Evolutionary conservation across 805 yeast genomes (phyloP).

Genomic region (Brettanomyces naardenensis): DNA sequence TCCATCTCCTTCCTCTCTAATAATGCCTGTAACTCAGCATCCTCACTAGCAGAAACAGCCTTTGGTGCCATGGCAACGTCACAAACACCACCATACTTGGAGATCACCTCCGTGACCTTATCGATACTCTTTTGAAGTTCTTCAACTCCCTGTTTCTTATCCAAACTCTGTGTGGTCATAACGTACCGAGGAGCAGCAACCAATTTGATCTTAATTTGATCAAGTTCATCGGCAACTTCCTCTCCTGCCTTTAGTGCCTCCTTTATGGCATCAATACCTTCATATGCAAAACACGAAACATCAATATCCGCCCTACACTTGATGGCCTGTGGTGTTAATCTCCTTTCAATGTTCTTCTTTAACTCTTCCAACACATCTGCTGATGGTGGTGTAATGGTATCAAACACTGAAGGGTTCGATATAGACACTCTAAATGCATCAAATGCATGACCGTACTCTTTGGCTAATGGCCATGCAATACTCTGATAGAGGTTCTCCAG

Average conservation of each 20-base stretch:
- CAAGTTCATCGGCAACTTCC: conserved; percentile 68
- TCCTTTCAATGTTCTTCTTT: conserved; percentile 77
- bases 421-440: conserved; percentile 96
- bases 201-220: conserved; percentile 86
- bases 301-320: conserved; percentile 98
- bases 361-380: conserved; percentile 75
- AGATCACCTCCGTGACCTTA: conserved; percentile 62
- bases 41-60: conserved; percentile 98
- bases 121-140: conserved; percentile 73
- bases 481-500: conserved; percentile 80
- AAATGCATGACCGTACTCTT: conserved; percentile 92
- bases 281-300: conserved; percentile 94
- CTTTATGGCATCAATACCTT: conserved; percentile 96
- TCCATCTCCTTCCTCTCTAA: conserved; percentile 91
- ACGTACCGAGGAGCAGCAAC: conserved; percentile 98
- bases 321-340: conserved; percentile 96
- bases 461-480: conserved; percentile 96
- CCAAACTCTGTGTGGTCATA: conserved; percentile 85
- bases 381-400: conserved; percentile 65
- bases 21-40: conserved; percentile 93
- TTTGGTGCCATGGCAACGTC: conserved; percentile 96
- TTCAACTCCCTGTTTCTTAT: conserved; percentile 82
- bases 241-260: conserved; percentile 84
- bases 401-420: conserved; percentile 84
- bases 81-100: conserved; percentile 73